Evolutionary conservation across 1,284 basidiomycete species (phyloP), one percentile per base, ranked within the genome.

Genomic region (Cutaneotrichosporon cavernicola): DNA sequence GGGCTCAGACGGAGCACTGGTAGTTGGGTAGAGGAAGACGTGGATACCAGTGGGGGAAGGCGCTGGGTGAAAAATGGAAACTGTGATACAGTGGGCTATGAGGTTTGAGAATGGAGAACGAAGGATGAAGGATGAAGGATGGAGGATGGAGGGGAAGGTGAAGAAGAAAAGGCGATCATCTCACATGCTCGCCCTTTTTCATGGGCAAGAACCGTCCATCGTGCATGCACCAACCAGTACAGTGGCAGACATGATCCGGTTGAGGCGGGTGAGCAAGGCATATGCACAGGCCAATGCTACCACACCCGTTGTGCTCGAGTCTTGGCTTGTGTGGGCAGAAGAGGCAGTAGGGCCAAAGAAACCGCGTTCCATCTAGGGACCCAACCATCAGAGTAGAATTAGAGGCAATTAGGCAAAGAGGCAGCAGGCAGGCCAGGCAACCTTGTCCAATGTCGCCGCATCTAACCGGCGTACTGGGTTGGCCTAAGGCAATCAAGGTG

Each of bases 301-400:
- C 55, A 56, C 30, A 56, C 38, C 55, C 55, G 55, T 56, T 56
- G 55, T 22, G 55, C 55, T 56, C 55, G 22, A 56, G 30, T 36
- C 55, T 56, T 56, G 55, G 55, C 36, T 56, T 26, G 21, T 13
- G 5, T 30, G 34, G 21, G 55, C 53, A n/a, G 21, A 1, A 38
- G 18, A 34, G 53, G 53, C 32, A 56, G 55, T 21, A 56, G 36
- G 38, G 55, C 55, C 55, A 56, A 36, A 56, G 38, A 21, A 43
- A n/a, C 43, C 43, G 18, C 43, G 55, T 56, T 30, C 22, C 21
- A 56, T 16, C 36, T 30, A 43, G 38, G 36, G 51, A 10, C 26
- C 26, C 14, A 32, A 13, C 1, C 26, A 31, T 6, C 22, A n/a
- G n/a, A n/a, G n/a, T n/a, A n/a, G n/a, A n/a, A n/a, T n/a, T n/a